Conservation (phyloP, 306 rosid species). For the Malus asiatica region DNA sequence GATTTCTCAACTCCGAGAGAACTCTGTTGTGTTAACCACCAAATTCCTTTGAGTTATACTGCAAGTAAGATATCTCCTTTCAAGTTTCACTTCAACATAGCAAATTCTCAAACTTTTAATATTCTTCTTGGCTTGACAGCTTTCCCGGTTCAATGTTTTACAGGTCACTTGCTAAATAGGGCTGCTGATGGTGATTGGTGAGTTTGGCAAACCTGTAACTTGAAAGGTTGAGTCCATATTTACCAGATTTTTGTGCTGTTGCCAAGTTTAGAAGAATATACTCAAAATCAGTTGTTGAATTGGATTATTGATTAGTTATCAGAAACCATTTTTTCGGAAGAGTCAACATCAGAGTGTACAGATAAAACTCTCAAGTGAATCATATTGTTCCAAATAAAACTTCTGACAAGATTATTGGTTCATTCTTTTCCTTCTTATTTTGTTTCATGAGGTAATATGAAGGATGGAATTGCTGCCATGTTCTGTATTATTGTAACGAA, state of each 20-base stretch:
- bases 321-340: constrained; percentile 15
- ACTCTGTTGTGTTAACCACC: background rate
- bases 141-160: background rate
- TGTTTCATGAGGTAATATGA: too few species aligned
- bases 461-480: too few species aligned
- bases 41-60: background rate
- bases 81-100: background rate
- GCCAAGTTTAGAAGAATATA: constrained; percentile 19
- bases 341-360: constrained; percentile 26
- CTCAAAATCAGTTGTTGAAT: constrained; percentile 21
- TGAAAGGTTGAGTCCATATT: constrained; percentile 16
- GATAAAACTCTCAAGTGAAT: constrained; percentile 25
- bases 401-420: constrained; percentile 29
- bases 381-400: constrained; percentile 25
- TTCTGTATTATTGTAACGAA: background rate
- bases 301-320: constrained; percentile 15
- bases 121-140: background rate
- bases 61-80: background rate
- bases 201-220: constrained; percentile 15
- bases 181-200: constrained; percentile 27
- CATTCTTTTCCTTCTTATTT: constrained; percentile 25
- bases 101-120: background rate
- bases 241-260: constrained; percentile 15
- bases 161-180: constrained; percentile 17
- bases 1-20: background rate